Evolutionary conservation across 495 filamentous ascomycete genomes (phyloP).

Genomic region (Baudoinia panamericana): DNA sequence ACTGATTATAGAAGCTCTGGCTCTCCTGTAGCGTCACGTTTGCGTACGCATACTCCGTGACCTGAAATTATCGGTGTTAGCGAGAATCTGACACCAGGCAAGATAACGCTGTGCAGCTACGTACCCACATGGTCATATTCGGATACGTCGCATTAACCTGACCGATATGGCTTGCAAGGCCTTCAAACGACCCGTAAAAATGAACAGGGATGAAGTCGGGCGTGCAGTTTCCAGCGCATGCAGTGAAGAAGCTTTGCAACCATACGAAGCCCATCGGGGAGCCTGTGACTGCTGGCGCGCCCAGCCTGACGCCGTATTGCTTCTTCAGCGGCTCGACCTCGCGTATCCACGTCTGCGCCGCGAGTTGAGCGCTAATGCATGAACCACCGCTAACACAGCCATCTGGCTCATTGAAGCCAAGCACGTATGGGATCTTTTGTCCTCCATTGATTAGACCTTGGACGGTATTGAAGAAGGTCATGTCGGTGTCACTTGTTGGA

Average conservation of each 20-base stretch:
- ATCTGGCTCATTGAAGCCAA: slow-evolving; percentile 70
- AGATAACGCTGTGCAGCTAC: too few relatives aligned
- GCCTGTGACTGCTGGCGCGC: slow-evolving; percentile 29
- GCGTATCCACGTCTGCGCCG: slow-evolving; percentile 51
- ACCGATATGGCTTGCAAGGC: slow-evolving; percentile 56
- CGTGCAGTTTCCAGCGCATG: slow-evolving; percentile 41
- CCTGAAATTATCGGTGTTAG: too few relatives aligned
- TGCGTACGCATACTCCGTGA: slow-evolving; percentile 55
- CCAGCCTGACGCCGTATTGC: slow-evolving; percentile 23
- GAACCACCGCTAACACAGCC: slow-evolving; percentile 43
- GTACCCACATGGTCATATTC: slow-evolving; percentile 51
- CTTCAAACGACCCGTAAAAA: slow-evolving; percentile 67
- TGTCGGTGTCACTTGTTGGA: slow-evolving; percentile 26
- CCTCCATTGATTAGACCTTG: slow-evolving; percentile 36
- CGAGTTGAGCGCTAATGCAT: slow-evolving; percentile 39
- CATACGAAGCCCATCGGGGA: slow-evolving; percentile 42
- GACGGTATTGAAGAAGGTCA: slow-evolving; percentile 43
- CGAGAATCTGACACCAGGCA: too few relatives aligned
- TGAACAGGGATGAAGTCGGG: slow-evolving; percentile 63
- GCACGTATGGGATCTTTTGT: slow-evolving; percentile 48
- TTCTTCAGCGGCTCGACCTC: slow-evolving; percentile 51
- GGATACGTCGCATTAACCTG: slow-evolving; percentile 44
- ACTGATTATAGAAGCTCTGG: slow-evolving; percentile 52
- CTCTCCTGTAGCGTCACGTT: slow-evolving; percentile 37
- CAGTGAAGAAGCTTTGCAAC: slow-evolving; percentile 48